phyloP scores from a whole-genome alignment of 208 protist genomes.

The Leishmania tarentolae region DNA sequence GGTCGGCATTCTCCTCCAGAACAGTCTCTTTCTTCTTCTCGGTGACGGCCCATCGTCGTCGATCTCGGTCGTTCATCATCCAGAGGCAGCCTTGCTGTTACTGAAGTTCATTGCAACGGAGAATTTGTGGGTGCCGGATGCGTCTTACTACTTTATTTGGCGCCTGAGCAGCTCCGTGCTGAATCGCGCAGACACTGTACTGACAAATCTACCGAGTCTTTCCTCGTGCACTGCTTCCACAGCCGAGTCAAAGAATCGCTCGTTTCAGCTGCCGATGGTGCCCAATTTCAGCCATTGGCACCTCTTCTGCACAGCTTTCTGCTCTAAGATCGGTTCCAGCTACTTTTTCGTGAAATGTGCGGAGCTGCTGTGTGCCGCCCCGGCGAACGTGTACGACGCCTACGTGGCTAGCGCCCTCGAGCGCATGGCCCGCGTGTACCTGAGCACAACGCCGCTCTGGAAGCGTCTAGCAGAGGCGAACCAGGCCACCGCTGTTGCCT shows the following conservation, averaged over 20 bases:
- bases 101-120: conserved; percentile 44
- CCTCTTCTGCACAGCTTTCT: conserved; percentile 70
- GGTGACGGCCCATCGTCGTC: conserved; percentile 29
- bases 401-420: conserved; percentile 32
- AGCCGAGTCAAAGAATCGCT: not conserved
- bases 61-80: conserved; percentile 37
- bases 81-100: conserved; percentile 45
- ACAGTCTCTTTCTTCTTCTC: conserved; percentile 58
- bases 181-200: conserved; percentile 29
- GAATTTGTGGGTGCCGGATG: conserved; percentile 35
- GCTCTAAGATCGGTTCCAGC: conserved; percentile 49
- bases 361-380: conserved; percentile 49
- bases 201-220: conserved; percentile 9
- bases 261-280: conserved; percentile 24
- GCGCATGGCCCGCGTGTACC: conserved; percentile 35
- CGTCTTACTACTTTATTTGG: conserved; percentile 37
- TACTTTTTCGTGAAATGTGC: conserved; percentile 74
- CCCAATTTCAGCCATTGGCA: conserved; percentile 68
- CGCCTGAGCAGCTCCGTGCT: conserved; percentile 32
- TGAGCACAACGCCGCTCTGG: conserved; percentile 32
- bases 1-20: conserved; percentile 53
- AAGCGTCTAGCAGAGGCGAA: conserved; percentile 23
- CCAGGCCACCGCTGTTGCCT: conserved; percentile 15
- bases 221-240: conserved; percentile 2
- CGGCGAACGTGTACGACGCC: conserved; percentile 36